Evolutionary conservation across 2,329 filamentous ascomycete species (phyloP).

Genomic region (Penicillium sp.): DNA sequence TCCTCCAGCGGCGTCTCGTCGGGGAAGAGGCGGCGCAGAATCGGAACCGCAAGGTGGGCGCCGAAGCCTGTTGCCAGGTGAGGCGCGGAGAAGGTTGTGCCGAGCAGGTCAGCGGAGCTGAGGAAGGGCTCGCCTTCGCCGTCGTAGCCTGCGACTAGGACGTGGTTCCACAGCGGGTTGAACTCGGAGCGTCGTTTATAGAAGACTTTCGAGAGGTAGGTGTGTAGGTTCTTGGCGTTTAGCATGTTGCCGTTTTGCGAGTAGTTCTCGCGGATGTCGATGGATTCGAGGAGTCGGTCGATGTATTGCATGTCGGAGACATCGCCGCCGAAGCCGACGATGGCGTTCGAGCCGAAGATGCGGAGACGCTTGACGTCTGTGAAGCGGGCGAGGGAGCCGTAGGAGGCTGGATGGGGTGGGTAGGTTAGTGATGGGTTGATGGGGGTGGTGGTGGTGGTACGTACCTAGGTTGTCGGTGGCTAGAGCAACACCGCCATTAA

Average conservation of each 20-base stretch:
- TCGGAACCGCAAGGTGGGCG: conserved; percentile 87
- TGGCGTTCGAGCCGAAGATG: conserved; percentile 78
- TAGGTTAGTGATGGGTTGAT: too few species aligned
- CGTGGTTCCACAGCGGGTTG: conserved; percentile 95
- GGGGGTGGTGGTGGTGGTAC: conserved; percentile 23
- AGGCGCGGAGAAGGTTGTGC: conserved; percentile 86
- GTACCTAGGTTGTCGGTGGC: conserved; percentile 94
- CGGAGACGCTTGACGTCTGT: conserved; percentile 95
- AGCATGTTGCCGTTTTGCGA: conserved; percentile 61
- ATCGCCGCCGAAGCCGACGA: conserved; percentile 95
- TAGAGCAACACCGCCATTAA: conserved; percentile 93
- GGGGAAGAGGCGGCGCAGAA: conserved; percentile 81
- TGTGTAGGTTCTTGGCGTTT: conserved; percentile 92
- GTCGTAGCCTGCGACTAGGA: conserved; percentile 89
- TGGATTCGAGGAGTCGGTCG: conserved; percentile 82
- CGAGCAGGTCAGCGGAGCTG: conserved; percentile 86
- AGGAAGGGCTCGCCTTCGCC: conserved; percentile 82
- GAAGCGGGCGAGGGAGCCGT: conserved; percentile 95
- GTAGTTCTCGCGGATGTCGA: conserved; percentile 90
- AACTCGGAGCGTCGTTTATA: conserved; percentile 95
- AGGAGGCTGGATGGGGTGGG: conserved; percentile 88
- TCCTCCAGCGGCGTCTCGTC: conserved; percentile 77
- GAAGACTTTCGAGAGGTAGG: conserved; percentile 92
- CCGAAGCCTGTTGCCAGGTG: conserved; percentile 93
- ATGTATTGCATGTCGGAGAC: conserved; percentile 99